These are phyloP conservation scores for Penicillium expansum DNA, from an alignment of 2,329 filamentous ascomycete species.

Conservation along the genomic window DNA sequence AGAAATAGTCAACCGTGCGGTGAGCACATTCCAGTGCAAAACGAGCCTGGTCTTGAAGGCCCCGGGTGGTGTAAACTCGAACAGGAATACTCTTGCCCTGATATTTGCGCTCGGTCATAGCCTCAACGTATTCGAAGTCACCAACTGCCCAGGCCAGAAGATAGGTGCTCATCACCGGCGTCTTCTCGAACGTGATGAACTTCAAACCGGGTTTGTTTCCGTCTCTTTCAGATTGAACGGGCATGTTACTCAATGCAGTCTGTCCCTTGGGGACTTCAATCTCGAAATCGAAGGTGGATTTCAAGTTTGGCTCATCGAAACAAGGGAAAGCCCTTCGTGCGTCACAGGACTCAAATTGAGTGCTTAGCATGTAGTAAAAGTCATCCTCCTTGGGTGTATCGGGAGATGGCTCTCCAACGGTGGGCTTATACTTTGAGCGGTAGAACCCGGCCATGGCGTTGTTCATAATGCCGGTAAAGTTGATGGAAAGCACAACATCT, in stretches of 20 bases:
- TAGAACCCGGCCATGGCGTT: conserved; percentile 93
- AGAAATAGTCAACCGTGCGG: conserved; percentile 94
- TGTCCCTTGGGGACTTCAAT: conserved; percentile 88
- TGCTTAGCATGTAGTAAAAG: conserved; percentile 76
- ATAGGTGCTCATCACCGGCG: conserved; percentile 86
- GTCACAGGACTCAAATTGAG: conserved; percentile 96
- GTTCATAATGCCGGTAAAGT: conserved; percentile 80
- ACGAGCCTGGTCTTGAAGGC: conserved; percentile 86
- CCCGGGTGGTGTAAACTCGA: conserved; percentile 90
- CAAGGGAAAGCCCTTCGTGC: conserved; percentile 93
- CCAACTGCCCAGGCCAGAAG: conserved; percentile 91
- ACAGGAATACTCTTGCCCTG: conserved; percentile 89
- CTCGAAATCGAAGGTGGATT: conserved; percentile 91
- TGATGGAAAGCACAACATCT: conserved; percentile 66
- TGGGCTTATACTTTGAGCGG: conserved; percentile 92
- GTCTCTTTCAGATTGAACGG: conserved; percentile 68
- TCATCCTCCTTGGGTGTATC: conserved; percentile 73
- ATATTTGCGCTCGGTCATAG: conserved; percentile 83
- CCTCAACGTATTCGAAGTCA: conserved; percentile 95
- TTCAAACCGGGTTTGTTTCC: conserved; percentile 65
- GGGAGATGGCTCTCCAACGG: conserved; percentile 62
- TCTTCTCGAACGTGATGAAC: conserved; percentile 73
- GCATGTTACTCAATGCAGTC: conserved; percentile 93
- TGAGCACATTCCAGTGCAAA: conserved; percentile 89
- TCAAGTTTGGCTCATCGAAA: conserved; percentile 96